Base-by-base conservation (phyloP, 257 asterid genomes). In the Przewalskia tangutica region DNA sequence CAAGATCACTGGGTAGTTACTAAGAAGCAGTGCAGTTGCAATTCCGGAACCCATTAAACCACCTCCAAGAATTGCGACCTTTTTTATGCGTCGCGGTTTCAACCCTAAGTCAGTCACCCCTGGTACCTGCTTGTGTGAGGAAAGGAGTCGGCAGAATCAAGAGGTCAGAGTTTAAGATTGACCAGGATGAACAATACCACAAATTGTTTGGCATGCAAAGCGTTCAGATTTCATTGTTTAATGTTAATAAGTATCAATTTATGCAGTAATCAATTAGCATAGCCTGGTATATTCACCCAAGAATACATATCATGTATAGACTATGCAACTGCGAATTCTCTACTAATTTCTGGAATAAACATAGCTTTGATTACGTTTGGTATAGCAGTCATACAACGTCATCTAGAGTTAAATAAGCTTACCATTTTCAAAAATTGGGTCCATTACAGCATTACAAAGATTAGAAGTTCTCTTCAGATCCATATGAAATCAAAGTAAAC, bases 1-100 rank as follows among this genome's bases (percentile, higher is more conserved):
- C 67, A 96, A 88, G 85, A 96, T 86, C 77, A 96, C 99, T 18
- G 89, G 86, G 83, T 88, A 96, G 82, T 86, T 89, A 73, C 97
- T 90, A 80, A 91, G 95, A 83, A 96, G 86, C 85, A 96, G 84
- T 2, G 98, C 97, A 44, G 99, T 96, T n/a, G 99, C 98, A 83
- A 96, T 96, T 64, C 99, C 99, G 27, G 99, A 96, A 62, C 99
- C 99, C 99, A 96, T 96, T 48, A 96, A 90, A 63, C 99, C 99
- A 23, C 99, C 99, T 84, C 99, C 99, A 59, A 96, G 95, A 84
- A 96, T 89, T 67, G 97, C 99, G 48, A 96, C 98, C 91, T 90
- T 96, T 82, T 91, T 90, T 77, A 96, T 87, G 78, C 48, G 86
- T 90, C 98, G 91, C 23, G 99, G 98, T 83, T 82, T 89, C 87